Base-by-base conservation (phyloP, 768 basidiomycete genomes). In the Pleurotus sapidus region DNA sequence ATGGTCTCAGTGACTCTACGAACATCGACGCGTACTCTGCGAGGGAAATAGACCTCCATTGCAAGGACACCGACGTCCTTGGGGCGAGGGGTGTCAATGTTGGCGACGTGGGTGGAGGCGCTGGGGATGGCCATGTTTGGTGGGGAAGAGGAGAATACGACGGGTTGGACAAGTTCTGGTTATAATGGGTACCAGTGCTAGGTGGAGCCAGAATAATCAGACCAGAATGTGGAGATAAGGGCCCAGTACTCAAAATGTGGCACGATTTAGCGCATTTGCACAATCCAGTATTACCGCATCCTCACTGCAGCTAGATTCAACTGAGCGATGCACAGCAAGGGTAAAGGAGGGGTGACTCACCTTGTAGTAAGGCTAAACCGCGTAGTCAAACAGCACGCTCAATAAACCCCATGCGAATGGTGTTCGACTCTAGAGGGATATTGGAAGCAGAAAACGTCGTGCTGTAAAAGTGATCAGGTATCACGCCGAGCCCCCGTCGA, bases 1-100 rank as follows among this genome's bases (percentile, higher is more conserved):
- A 17, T 15, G 18, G 3, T 0, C 3, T 56, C 20, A n/a, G 38
- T 23, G 25, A 42, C 12, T 61, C 63, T 57, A 54, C 63, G 55
- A 54, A 59, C 51, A 23, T 12, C 46, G 34, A 18, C 45, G 77
- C 89, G 63, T 67, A 94, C 92, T 62, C 93, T 84, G 73, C 84
- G 88, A 54, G 94, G 95, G 77, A 96, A 95, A 80, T 97, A 98
- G 72, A 92, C 83, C 68, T 98, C 95, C 73, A 95, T 85, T 51
- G 82, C 94, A 61, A 95, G 89, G 72, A 98, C 86, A 68, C 95
- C 95, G 63, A 97, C 95, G 73, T 97, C 90, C 77, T 88, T 85
- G 59, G 95, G 93, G 65, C 93, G 89, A 55, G 78, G 74, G 25
- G 72, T 55, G 57, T 80, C 78, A 56, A 69, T 38, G 60, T 73